A percentile compares a stretch with the other conserved stretches of the same genome.
These are phyloP conservation scores for Urochloa ruziziensis DNA, from an alignment of 176 grass and related monocot species.

Conservation along the genomic window DNA sequence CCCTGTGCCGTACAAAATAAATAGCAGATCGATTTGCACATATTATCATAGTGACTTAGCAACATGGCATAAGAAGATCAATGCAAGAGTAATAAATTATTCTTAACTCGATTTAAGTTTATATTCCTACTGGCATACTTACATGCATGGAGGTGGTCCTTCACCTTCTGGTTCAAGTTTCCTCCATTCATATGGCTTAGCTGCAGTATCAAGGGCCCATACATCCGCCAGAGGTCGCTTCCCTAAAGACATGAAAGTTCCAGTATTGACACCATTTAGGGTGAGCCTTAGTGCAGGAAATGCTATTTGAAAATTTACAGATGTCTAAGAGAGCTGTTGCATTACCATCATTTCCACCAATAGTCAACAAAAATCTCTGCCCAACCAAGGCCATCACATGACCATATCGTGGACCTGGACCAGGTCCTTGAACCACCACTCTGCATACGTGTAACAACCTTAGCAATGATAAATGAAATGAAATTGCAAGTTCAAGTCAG, in stretches of 20 bases:
- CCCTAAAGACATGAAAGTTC: constrained; percentile 51
- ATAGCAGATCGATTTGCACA: constrained; percentile 23
- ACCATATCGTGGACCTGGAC: constrained; percentile 96
- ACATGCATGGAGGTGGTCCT: constrained; percentile 99
- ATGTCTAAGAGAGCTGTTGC: constrained; percentile 29
- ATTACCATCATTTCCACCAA: constrained; percentile 99
- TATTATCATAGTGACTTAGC: constrained; percentile 11
- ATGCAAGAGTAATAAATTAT: constrained; percentile 6
- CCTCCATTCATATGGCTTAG: constrained; percentile 99
- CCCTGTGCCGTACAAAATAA: constrained; percentile 33
- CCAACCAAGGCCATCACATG: constrained; percentile 99
- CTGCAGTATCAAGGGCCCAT: constrained; percentile 98
- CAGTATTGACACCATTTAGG: constrained; percentile 1
- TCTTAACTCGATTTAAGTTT: neutral
- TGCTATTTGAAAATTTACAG: constrained; percentile 12
- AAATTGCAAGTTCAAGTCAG: neutral
- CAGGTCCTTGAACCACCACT: constrained; percentile 99
- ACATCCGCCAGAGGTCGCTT: constrained; percentile 96
- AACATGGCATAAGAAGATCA: constrained; percentile 13
- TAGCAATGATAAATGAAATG: constrained; percentile 29
- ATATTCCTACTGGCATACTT: constrained; percentile 36
- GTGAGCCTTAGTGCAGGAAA: neutral
- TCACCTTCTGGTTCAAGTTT: constrained; percentile 99
- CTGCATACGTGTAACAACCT: constrained; percentile 44
- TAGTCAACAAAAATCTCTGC: constrained; percentile 96